phyloP scores from a whole-genome alignment of 2,329 filamentous ascomycete genomes.

The Hirsutella rhossiliensis region DNA sequence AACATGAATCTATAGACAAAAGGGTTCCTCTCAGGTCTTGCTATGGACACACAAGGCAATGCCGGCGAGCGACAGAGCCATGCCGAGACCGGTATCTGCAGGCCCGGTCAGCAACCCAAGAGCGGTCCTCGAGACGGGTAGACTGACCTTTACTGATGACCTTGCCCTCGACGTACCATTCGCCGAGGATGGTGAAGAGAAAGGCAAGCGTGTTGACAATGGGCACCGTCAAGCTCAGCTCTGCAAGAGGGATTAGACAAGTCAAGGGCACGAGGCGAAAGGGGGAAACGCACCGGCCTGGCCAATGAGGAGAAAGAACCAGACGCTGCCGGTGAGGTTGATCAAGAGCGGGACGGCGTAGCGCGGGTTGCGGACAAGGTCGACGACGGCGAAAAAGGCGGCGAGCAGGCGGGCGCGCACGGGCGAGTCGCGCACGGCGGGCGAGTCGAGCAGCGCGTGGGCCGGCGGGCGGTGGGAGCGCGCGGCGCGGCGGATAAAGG shows the following conservation, averaged over 20 bases:
- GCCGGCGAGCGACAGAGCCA: conserved; percentile 65
- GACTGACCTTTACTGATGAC: conserved; percentile 64
- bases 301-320: conserved; percentile 93
- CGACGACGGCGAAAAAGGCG: conserved; percentile 61
- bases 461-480: conserved; percentile 55
- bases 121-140: neutral
- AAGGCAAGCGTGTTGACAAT: conserved; percentile 93
- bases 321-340: conserved; percentile 86
- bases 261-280: neutral
- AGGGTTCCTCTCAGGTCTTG: conserved; percentile 25
- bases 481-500: conserved; percentile 82
- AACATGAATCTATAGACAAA: neutral
- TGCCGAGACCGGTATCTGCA: conserved; percentile 70
- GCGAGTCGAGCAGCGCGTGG: conserved; percentile 40
- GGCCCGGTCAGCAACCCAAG: conserved; percentile 1
- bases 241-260: conserved; percentile 29
- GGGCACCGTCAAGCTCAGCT: conserved; percentile 84
- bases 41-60: conserved; percentile 76
- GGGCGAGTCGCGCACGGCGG: conserved; percentile 43
- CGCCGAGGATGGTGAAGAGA: conserved; percentile 86
- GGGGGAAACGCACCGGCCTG: conserved; percentile 58
- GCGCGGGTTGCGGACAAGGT: conserved; percentile 66
- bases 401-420: conserved; percentile 50
- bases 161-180: conserved; percentile 91
- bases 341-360: conserved; percentile 78